These are phyloP conservation scores for Drechmeria coniospora DNA, from an alignment of 2,329 filamentous ascomycete genomes.

Conservation along the genomic window DNA sequence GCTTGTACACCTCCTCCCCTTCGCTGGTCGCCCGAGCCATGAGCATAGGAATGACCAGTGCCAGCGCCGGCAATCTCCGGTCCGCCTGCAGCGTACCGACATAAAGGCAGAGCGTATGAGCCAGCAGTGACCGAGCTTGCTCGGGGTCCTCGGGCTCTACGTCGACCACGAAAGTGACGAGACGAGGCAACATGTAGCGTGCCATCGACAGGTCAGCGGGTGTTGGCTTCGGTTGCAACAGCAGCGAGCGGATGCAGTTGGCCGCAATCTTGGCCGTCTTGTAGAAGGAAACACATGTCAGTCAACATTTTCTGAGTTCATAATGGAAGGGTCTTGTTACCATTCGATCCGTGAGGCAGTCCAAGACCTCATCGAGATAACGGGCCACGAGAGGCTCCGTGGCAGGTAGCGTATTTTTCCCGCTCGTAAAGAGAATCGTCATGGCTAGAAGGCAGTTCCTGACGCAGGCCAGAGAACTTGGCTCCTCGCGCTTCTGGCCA, in stretches of 20 bases:
- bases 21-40: slow-evolving; percentile 56
- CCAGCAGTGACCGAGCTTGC: slow-evolving; percentile 52
- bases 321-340: slow-evolving; percentile 25
- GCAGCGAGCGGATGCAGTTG: slow-evolving; percentile 73
- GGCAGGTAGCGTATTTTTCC: slow-evolving; percentile 56
- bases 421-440: slow-evolving; percentile 77
- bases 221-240: slow-evolving; percentile 49
- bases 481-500: slow-evolving; percentile 57
- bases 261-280: slow-evolving; percentile 78
- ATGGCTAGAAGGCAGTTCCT: slow-evolving; percentile 84
- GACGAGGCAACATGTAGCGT: slow-evolving; percentile 56
- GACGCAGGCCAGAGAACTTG: slow-evolving; percentile 71
- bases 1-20: slow-evolving; percentile 43
- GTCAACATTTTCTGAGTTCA: not conserved
- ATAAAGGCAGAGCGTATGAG: slow-evolving; percentile 62
- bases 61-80: slow-evolving; percentile 46
- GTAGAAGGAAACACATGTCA: not conserved
- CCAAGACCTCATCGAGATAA: slow-evolving; percentile 67
- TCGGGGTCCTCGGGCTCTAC: slow-evolving; percentile 66
- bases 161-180: slow-evolving; percentile 60
- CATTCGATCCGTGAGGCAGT: slow-evolving; percentile 68
- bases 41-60: slow-evolving; percentile 62
- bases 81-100: slow-evolving; percentile 32
- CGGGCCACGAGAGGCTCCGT: slow-evolving; percentile 59
- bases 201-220: slow-evolving; percentile 57